Percentiles rank a stretch among this genome's conserved stretches.
Conservation (phyloP, 192 early-diverging fungal genomes). For the Funneliformis geosporum region DNA sequence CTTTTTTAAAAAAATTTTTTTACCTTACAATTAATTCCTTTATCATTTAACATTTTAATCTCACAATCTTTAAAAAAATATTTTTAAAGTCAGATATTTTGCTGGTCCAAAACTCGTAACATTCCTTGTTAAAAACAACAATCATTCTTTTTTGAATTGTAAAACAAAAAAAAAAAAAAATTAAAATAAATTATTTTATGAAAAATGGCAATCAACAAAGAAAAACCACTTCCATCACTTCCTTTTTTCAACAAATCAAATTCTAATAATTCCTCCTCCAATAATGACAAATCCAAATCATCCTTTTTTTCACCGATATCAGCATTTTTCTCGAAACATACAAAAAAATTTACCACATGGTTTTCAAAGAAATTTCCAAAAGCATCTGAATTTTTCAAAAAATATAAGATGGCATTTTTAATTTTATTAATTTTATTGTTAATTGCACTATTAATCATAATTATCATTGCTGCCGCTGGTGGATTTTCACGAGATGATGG, state of each 20-base stretch:
- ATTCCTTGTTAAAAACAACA: too few relatives aligned
- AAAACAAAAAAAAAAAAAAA: too few relatives aligned
- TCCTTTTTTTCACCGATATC: too few relatives aligned
- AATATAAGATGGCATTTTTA: background rate
- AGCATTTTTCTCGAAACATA: too few relatives aligned
- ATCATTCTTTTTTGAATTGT: too few relatives aligned
- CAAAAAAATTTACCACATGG: background rate
- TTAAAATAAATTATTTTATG: too few relatives aligned
- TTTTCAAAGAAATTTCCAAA: background rate
- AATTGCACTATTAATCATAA: slow-evolving; percentile 6
- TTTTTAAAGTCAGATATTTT: too few relatives aligned
- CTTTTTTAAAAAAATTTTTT: too few relatives aligned
- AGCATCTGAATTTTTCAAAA: background rate
- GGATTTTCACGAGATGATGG: slow-evolving; percentile 2
- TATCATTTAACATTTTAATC: too few relatives aligned
- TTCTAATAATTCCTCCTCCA: background rate
- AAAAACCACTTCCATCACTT: background rate
- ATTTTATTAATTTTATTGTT: slow-evolving; percentile 10
- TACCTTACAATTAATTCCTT: too few relatives aligned
- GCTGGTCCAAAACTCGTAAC: too few relatives aligned
- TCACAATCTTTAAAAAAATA: too few relatives aligned
- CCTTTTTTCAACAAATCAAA: background rate
- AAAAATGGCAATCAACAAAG: background rate
- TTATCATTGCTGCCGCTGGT: slow-evolving; percentile 21
- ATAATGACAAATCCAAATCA: background rate